Base-by-base conservation (phyloP, 2,329 filamentous ascomycete genomes). In the Fusarium oligoseptatum region DNA sequence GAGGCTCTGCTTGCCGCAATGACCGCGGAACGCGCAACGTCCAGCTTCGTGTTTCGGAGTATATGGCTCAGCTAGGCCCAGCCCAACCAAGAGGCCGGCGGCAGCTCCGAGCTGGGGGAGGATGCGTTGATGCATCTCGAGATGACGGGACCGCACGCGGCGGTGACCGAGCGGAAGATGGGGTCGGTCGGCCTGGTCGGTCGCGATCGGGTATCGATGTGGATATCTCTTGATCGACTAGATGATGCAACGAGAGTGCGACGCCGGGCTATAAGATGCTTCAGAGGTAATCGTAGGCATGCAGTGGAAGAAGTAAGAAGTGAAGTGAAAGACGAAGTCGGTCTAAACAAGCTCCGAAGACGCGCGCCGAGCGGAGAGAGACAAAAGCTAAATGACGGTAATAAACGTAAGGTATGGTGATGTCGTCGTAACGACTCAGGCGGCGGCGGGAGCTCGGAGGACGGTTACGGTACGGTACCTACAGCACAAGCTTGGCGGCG, bases 1-100 rank as follows among this genome's bases (percentile, higher is more conserved):
- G 82, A 97, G 93, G 73, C 93, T 92, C 84, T 96, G 92, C 83
- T 95, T 95, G 57, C 97, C 97, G 81, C 97, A 99, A 73, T 97
- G 93, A 9, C 95, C 95, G 60, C 96, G 91, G 72, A 98, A 94
- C 1, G 96, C 95, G 83, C 96, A 98, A 74, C 96, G 90, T 45
- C 96, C 96, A 60, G 92, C 87, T 83, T 98, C 95, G 78, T 98
- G 96, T 74, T 91, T 94, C 2, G 88, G 86, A 0, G 89, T 91
- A 67, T 77, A 80, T 22, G 77, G 73, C 43, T 83, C 77, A 58
- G 80, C 80, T 20, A 65, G 66, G 32, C 65, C 77, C 43, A 79
- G 63, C n/a, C 73, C 71, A 11, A 77, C 72, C 43, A 83, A 66
- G 61, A 84, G 67, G 63, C 81, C 68, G 22, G 77, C 76, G 17